A percentile compares a stretch with the other conserved stretches of the same genome.
phyloP scores from a whole-genome alignment of 2,329 filamentous ascomycete genomes.

The Sclerotinia subarctica region DNA sequence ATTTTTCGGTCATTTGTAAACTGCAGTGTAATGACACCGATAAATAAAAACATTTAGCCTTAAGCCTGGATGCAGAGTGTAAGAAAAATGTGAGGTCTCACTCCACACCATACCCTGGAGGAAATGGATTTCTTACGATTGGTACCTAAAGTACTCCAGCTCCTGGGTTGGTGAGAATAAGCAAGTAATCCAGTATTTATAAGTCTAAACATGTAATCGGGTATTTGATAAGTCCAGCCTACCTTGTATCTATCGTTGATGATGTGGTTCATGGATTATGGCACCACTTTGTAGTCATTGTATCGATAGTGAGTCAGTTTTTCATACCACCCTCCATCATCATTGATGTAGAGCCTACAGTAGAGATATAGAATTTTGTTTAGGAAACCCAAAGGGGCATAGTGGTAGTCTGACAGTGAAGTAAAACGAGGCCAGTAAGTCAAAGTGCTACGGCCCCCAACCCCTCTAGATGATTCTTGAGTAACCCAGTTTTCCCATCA shows the following conservation, averaged over 20 bases:
- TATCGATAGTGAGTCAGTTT: neutral
- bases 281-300: neutral
- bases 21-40: neutral
- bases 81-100: neutral
- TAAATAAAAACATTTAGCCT: neutral
- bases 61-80: conserved; percentile 5
- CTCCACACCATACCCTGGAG: neutral
- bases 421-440: neutral
- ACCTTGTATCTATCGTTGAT: neutral
- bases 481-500: conserved; percentile 7
- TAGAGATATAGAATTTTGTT: neutral
- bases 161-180: neutral
- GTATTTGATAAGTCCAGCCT: neutral
- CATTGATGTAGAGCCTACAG: neutral
- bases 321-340: neutral
- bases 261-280: neutral
- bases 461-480: neutral
- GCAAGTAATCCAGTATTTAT: neutral
- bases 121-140: neutral
- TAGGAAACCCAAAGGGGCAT: neutral
- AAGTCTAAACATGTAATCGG: neutral
- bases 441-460: conserved; percentile 1
- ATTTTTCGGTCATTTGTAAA: neutral
- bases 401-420: neutral
- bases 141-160: neutral